phyloP scores from a whole-genome alignment of 2,329 filamentous ascomycete species.

The Verticillium isaacii region DNA sequence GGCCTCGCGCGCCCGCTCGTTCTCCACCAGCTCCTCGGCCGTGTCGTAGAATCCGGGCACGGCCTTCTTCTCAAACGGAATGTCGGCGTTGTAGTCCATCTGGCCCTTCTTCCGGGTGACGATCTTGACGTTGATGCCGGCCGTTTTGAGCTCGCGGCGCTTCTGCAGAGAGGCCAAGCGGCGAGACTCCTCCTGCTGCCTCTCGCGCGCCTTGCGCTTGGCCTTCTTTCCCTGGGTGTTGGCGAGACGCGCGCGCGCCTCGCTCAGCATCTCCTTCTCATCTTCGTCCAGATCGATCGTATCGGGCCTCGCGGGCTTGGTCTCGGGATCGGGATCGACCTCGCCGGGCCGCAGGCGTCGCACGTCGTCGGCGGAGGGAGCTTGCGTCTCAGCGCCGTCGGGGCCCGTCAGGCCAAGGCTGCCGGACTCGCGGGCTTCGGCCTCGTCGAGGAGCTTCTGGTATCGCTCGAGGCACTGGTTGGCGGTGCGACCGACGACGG shows the following conservation, averaged over 20 bases:
- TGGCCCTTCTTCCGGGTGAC: constrained; percentile 86
- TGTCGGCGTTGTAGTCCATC: constrained; percentile 99
- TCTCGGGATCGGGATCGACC: constrained; percentile 94
- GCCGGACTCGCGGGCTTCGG: constrained; percentile 82
- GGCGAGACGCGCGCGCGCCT: constrained; percentile 90
- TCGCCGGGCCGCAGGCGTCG: constrained; percentile 85
- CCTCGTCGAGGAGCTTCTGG: constrained; percentile 92
- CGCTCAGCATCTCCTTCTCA: constrained; percentile 98
- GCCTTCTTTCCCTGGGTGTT: constrained; percentile 99
- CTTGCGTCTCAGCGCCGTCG: constrained; percentile 78
- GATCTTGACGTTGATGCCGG: constrained; percentile 97
- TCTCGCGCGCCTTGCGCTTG: constrained; percentile 92
- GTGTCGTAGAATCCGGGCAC: constrained; percentile 92
- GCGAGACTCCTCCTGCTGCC: constrained; percentile 91
- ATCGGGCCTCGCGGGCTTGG: constrained; percentile 90
- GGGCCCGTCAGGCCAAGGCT: constrained; percentile 80
- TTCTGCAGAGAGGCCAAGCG: constrained; percentile 89
- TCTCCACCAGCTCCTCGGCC: constrained; percentile 69
- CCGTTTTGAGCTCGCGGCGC: constrained; percentile 91
- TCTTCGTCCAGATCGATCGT: constrained; percentile 98
- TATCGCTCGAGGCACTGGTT: constrained; percentile 97
- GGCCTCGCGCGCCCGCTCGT: constrained; percentile 76
- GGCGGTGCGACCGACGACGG: constrained; percentile 91
- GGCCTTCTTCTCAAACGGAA: constrained; percentile 92
- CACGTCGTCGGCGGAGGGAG: constrained; percentile 90